Conservation (phyloP, 192 early-diverging fungal species). For the Pilaira anomala region DNA sequence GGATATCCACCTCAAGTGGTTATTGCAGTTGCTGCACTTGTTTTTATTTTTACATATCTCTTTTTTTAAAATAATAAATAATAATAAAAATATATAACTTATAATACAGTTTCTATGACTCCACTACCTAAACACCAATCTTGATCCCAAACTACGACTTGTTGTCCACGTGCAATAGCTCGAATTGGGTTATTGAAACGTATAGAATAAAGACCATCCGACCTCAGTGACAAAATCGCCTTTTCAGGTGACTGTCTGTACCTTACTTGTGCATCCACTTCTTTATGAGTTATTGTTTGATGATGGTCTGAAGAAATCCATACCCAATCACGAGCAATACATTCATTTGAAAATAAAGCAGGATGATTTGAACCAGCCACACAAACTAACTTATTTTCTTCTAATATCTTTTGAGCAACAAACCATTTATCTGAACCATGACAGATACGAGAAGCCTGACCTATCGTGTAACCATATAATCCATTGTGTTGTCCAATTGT, state of each 20-base stretch:
- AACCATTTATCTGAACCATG: constrained; percentile 67
- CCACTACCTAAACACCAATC: constrained; percentile 49
- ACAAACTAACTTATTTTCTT: constrained; percentile 60
- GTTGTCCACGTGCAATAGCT: constrained; percentile 42
- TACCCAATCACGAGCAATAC: constrained; percentile 36
- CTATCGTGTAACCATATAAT: constrained; percentile 73
- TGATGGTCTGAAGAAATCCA: constrained; percentile 44
- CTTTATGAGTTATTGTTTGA: constrained; percentile 3
- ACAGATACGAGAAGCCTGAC: constrained; percentile 68
- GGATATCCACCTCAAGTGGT: constrained; percentile 63
- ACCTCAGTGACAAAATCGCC: constrained; percentile 32
- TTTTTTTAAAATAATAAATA: constrained; percentile 50
- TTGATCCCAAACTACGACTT: constrained; percentile 42
- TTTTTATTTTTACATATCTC: constrained; percentile 61
- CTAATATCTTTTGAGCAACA: constrained; percentile 65
- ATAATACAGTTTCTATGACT: constrained; percentile 32
- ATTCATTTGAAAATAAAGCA: constrained; percentile 6
- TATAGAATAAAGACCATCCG: constrained; percentile 20
- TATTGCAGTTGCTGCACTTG: constrained; percentile 50
- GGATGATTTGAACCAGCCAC: constrained; percentile 42
- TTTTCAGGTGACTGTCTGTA: constrained; percentile 54
- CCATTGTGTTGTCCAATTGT: constrained; percentile 59
- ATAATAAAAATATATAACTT: neutral
- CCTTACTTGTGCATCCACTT: constrained; percentile 49
- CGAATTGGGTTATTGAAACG: constrained; percentile 35